These are phyloP conservation scores for Silybum marianum DNA, from an alignment of 129 eudicot genomes.

Conservation along the genomic window DNA sequence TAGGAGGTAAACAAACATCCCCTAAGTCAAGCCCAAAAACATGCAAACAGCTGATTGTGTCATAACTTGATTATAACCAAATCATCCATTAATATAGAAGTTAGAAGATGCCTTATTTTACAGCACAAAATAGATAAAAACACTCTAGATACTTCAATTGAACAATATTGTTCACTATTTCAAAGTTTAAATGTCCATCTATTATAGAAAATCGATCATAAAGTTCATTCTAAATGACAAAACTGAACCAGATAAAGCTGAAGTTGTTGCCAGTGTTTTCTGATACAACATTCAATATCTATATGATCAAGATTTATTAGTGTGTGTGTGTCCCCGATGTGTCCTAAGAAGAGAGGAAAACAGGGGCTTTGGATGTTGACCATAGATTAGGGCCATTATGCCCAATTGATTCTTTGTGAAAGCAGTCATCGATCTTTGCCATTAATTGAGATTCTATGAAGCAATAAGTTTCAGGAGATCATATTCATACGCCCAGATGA, in stretches of 20 bases:
- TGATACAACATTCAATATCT: constrained; percentile 8
- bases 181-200: neutral
- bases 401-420: neutral
- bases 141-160: neutral
- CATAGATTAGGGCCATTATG: neutral
- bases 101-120: too few relatives aligned
- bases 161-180: neutral
- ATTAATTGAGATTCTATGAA: neutral
- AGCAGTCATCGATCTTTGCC: neutral
- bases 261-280: neutral
- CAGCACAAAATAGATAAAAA: too few relatives aligned
- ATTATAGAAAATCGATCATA: neutral
- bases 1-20: too few relatives aligned
- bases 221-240: neutral
- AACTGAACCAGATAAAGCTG: neutral
- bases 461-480: neutral
- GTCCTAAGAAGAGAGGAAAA: neutral
- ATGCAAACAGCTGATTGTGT: too few relatives aligned
- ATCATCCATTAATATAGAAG: too few relatives aligned
- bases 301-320: neutral
- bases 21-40: too few relatives aligned
- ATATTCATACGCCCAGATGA: neutral
- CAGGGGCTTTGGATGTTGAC: neutral
- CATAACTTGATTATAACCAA: too few relatives aligned
- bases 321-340: neutral